Conservation (phyloP, 2,329 filamentous ascomycete genomes). For the Teratosphaeria pseudoeucalypti region DNA sequence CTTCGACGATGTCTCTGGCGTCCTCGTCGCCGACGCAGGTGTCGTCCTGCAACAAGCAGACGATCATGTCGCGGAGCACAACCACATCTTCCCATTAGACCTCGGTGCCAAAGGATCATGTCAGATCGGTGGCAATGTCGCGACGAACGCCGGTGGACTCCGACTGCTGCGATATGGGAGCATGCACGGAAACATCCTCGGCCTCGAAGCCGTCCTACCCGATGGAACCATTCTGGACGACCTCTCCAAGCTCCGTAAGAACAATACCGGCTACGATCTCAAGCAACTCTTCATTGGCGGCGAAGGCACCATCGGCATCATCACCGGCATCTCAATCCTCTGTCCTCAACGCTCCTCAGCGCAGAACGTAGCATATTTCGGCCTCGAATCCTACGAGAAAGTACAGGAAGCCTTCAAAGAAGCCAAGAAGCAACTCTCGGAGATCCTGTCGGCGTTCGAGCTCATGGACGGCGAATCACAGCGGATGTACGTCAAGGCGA, state of each 20-base stretch:
- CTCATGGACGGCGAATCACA: conserved; percentile 87
- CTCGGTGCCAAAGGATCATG: conserved; percentile 97
- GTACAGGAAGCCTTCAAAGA: conserved; percentile 77
- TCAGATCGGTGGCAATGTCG: conserved; percentile 89
- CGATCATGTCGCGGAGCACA: conserved; percentile 68
- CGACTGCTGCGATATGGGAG: conserved; percentile 86
- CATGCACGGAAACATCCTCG: conserved; percentile 84
- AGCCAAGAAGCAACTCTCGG: conserved; percentile 80
- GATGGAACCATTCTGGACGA: conserved; percentile 90
- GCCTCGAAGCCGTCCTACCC: conserved; percentile 84
- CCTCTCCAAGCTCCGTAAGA: conserved; percentile 80
- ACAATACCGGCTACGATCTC: conserved; percentile 96
- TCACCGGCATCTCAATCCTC: conserved; percentile 80
- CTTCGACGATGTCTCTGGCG: conserved; percentile 87
- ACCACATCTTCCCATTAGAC: conserved; percentile 89
- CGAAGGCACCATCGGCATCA: conserved; percentile 89
- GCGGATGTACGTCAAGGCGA: conserved; percentile 62
- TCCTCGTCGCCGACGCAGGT: conserved; percentile 81
- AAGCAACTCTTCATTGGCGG: conserved; percentile 95
- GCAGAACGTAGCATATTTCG: conserved; percentile 91
- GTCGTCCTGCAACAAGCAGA: conserved; percentile 85
- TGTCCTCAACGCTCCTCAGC: conserved; percentile 81
- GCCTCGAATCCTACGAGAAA: conserved; percentile 80
- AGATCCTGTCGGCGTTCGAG: conserved; percentile 96
- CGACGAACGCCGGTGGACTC: conserved; percentile 89